Evolutionary conservation across 345 rosid species (phyloP).

Genomic region (Pugionium dolabratum): DNA sequence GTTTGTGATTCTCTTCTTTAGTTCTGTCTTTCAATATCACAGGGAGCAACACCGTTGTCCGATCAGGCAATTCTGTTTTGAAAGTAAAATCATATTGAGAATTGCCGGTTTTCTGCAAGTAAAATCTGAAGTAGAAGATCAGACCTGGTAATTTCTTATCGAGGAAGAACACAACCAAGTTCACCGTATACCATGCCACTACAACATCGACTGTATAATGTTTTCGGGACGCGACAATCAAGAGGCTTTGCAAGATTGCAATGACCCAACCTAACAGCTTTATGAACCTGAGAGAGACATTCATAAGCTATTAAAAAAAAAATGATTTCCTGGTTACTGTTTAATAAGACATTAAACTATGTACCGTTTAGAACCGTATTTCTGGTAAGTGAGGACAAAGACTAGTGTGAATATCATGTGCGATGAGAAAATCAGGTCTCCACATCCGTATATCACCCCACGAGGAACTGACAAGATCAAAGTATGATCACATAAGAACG

Average conservation of each 20-base stretch:
- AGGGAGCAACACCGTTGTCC: slow-evolving; percentile 65
- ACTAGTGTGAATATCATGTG: slow-evolving; percentile 97
- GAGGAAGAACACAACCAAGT: slow-evolving; percentile 82
- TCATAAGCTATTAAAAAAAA: background rate
- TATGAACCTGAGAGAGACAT: slow-evolving; percentile 55
- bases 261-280: slow-evolving; percentile 83
- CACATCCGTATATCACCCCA: slow-evolving; percentile 90
- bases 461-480: slow-evolving; percentile 62
- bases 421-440: slow-evolving; percentile 97
- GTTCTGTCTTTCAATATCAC: slow-evolving; percentile 68
- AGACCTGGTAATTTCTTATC: slow-evolving; percentile 96
- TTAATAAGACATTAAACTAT: too few relatives aligned
- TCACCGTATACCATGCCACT: slow-evolving; percentile 99
- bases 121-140: background rate
- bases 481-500: slow-evolving; percentile 27
- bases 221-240: slow-evolving; percentile 92
- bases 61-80: slow-evolving; percentile 83
- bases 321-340: background rate
- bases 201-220: slow-evolving; percentile 96
- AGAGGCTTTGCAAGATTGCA: slow-evolving; percentile 79
- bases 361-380: slow-evolving; percentile 91
- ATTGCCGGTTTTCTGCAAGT: background rate
- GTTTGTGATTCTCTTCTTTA: slow-evolving; percentile 89
- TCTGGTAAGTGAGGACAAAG: slow-evolving; percentile 91
- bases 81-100: slow-evolving; percentile 34